These are phyloP conservation scores for Casaregolazyma lundiana DNA, from an alignment of 1,139 yeast species.

Conservation along the genomic window DNA sequence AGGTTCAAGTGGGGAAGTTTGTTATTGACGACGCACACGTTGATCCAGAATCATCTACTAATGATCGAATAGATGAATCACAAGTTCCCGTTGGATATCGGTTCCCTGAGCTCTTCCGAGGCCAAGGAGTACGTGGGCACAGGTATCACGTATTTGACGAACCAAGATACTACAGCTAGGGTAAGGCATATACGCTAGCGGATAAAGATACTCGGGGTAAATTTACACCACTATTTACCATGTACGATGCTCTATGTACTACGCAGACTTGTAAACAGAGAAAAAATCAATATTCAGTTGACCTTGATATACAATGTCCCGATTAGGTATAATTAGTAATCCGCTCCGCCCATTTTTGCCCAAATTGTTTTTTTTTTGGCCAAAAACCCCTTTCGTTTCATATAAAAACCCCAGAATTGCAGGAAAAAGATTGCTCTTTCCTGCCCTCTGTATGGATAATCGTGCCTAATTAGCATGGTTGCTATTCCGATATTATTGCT, in stretches of 20 bases:
- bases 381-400: background rate
- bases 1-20: constrained; percentile 91
- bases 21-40: constrained; percentile 48
- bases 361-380: background rate
- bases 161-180: constrained; percentile 59
- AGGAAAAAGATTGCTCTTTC: background rate
- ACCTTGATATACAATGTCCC: too few relatives aligned
- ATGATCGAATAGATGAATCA: constrained; percentile 53
- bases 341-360: background rate
- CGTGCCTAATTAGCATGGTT: background rate
- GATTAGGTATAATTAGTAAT: background rate
- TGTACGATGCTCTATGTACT: background rate
- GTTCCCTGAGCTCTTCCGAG: constrained; percentile 79
- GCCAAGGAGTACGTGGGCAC: constrained; percentile 95
- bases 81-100: constrained; percentile 58
- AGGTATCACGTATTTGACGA: constrained; percentile 90
- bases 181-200: background rate
- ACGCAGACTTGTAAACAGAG: too few relatives aligned
- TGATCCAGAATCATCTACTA: constrained; percentile 35
- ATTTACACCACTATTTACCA: background rate
- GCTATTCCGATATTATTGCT: background rate
- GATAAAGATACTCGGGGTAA: background rate
- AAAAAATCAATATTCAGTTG: too few relatives aligned
- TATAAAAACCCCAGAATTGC: background rate
- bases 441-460: background rate